A percentile compares a stretch with the other conserved stretches of the same genome.
phyloP scores from a whole-genome alignment of 768 basidiomycete species.

The Suillus occidentalis region DNA sequence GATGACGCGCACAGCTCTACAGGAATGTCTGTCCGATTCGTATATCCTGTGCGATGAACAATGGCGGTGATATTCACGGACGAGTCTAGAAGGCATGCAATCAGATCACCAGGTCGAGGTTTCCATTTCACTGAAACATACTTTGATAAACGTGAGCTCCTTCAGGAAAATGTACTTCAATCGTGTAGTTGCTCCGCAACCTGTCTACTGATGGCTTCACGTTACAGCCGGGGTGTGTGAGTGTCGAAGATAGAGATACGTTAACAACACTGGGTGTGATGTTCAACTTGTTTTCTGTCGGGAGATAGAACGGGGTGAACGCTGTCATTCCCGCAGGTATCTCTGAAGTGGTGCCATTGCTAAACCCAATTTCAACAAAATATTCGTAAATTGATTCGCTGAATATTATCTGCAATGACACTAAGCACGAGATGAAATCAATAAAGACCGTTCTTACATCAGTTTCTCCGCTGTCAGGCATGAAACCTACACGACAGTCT shows the following conservation, averaged over 20 bases:
- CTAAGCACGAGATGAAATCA: neutral
- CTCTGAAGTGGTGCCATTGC: conserved; percentile 20
- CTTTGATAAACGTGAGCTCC: neutral
- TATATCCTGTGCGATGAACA: conserved; percentile 7
- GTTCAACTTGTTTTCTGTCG: neutral
- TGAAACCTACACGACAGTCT: conserved; percentile 1
- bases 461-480: neutral
- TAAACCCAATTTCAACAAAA: conserved; percentile 16
- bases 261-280: neutral
- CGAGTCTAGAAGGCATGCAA: neutral
- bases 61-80: neutral
- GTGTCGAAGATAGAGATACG: neutral
- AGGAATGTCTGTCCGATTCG: conserved; percentile 8
- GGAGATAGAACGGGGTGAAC: conserved; percentile 15
- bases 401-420: neutral
- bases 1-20: neutral
- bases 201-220: neutral
- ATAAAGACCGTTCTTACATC: neutral
- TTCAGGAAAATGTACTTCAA: conserved; percentile 3
- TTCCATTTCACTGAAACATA: neutral
- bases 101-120: neutral
- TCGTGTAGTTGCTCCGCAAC: conserved; percentile 7
- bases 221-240: too few relatives aligned
- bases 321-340: conserved; percentile 19
- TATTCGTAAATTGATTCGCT: conserved; percentile 21